Conservation (phyloP, 306 rosid genomes). For the Quercus dentata region DNA sequence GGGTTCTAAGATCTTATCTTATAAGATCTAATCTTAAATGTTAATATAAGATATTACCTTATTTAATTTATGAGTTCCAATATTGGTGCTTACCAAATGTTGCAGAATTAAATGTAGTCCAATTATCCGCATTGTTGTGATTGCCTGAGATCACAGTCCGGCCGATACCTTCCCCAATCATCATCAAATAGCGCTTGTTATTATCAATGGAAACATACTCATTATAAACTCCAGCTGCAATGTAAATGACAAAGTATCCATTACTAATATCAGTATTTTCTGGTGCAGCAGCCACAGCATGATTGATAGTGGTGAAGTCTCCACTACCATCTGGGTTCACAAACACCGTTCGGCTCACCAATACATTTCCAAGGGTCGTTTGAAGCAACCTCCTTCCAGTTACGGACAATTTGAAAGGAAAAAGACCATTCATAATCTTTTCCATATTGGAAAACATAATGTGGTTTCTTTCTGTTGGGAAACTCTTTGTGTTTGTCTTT, state of each 20-base stretch:
- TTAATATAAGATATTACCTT: no score
- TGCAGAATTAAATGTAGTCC: no score
- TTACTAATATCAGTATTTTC: constrained; percentile 20
- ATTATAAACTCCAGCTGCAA: constrained; percentile 33
- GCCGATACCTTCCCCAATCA: no score
- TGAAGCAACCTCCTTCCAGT: constrained; percentile 26
- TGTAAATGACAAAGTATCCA: constrained; percentile 36
- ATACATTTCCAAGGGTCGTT: not conserved
- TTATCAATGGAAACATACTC: constrained; percentile 31
- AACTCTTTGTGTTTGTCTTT: not conserved
- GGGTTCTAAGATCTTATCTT: no score
- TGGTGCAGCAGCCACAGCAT: constrained; percentile 32
- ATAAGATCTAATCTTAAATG: no score
- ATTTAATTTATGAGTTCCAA: no score
- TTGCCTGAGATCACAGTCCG: no score
- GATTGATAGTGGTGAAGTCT: constrained; percentile 25
- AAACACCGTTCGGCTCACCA: constrained; percentile 29
- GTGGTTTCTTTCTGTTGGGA: not conserved
- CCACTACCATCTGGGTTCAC: constrained; percentile 37
- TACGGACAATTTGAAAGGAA: not conserved
- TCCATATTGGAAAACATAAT: not conserved
- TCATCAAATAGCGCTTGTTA: constrained; percentile 33
- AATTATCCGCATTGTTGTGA: no score
- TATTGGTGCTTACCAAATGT: no score
- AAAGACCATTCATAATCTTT: not conserved